Evolutionary conservation across 2,329 filamentous ascomycete species (phyloP), one percentile per base, ranked within the genome.

Genomic region (Chrysoporthe puriensis): DNA sequence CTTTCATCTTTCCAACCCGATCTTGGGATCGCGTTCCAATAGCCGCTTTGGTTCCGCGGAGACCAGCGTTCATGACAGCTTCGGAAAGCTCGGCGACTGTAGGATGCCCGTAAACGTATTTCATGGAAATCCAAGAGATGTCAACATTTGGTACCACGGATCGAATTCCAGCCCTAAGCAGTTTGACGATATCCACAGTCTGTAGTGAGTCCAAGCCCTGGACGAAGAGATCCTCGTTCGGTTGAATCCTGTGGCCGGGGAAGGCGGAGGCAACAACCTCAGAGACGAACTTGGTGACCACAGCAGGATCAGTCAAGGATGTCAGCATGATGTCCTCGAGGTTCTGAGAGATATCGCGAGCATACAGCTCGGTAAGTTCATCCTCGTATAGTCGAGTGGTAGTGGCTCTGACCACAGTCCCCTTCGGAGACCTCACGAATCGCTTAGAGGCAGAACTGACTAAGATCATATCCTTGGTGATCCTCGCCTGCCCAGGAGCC

Each of bases 201-300:
- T 69, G 65, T 32, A 72, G 43, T 0, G 71, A 72, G 64, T 72
- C 71, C 13, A 72, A 40, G n/a, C 71, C 71, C 13, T 65, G 56
- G 21, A 61, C 63, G 21, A 71, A 72, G 9, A 72, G 57, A 40
- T 71, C 71, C n/a, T 70, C 67, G 3, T 50, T 54, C 8, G 68
- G 54, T n/a, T 57, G 52, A 1, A 42, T 32, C 40, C 43, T 21
- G 26, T 68, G 63, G 1, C 62, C 58, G 1, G 69, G 64, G 59
- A 69, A 70, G 32, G 63, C 67, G 46, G 58, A 63, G 14, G 60
- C 42, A 43, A 70, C 48, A 13, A 69, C 57, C 0, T 70, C 60
- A 50, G 36, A 62, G 1, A 67, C 60, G 36, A 70, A 70, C 4
- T 50, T 58, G 9, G 8, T 62, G 40, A 61, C 59, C n/a, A 48